A percentile compares a stretch with the other conserved stretches of the same genome.
These are phyloP conservation scores for Colletotrichum destructivum DNA, from an alignment of 2,329 filamentous ascomycete species.

Conservation along the genomic window DNA sequence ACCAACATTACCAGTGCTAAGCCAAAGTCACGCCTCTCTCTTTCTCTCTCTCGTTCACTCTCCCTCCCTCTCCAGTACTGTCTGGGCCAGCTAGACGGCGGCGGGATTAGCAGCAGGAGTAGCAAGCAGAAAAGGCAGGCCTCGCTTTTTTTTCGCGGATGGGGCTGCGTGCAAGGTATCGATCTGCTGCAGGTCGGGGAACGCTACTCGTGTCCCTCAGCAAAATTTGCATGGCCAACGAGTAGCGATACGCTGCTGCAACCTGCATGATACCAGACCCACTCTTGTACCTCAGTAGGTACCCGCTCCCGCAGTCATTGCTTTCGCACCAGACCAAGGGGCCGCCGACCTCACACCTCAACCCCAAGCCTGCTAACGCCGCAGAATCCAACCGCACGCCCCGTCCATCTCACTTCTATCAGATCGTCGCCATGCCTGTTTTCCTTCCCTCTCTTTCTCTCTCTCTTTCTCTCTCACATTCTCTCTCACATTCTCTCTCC, in stretches of 20 bases:
- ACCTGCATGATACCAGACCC: constrained; percentile 40
- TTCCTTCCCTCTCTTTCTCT: constrained; percentile 1
- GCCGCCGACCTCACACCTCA: constrained; percentile 40
- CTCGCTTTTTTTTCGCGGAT: constrained; percentile 28
- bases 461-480: background rate
- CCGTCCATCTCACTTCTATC: constrained; percentile 41
- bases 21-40: constrained; percentile 10
- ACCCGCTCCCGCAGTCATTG: constrained; percentile 42
- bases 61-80: constrained; percentile 15
- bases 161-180: constrained; percentile 36
- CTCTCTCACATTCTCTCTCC: background rate
- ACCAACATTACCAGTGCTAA: constrained; percentile 3
- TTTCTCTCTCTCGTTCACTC: background rate
- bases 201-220: constrained; percentile 4
- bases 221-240: background rate
- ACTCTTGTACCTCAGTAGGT: constrained; percentile 36
- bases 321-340: constrained; percentile 37
- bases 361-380: constrained; percentile 39
- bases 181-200: constrained; percentile 35
- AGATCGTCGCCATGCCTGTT: constrained; percentile 32
- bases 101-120: constrained; percentile 18
- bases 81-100: constrained; percentile 29
- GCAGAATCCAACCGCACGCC: constrained; percentile 40
- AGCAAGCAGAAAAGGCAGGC: constrained; percentile 15
- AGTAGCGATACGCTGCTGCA: constrained; percentile 34